phyloP scores from a whole-genome alignment of 805 yeast genomes.

The Kuraishia capsulata region DNA sequence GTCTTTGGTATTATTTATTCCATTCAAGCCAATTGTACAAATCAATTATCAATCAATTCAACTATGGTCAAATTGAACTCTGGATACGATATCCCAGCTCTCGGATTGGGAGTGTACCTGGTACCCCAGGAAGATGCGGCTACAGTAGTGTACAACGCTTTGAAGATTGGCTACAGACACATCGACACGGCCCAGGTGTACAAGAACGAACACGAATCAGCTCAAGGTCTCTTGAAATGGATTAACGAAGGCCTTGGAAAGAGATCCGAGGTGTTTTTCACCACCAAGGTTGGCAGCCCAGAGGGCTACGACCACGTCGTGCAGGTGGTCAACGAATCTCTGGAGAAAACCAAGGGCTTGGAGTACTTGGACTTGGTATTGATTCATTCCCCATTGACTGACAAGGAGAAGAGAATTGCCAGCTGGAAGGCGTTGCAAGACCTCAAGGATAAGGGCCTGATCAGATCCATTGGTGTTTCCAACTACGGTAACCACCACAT shows the following conservation, averaged over 20 bases:
- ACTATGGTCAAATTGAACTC: slow-evolving; percentile 30
- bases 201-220: slow-evolving; percentile 53
- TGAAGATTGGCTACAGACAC: slow-evolving; percentile 62
- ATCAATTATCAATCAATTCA: too few relatives aligned
- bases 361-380: slow-evolving; percentile 46
- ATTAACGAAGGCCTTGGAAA: slow-evolving; percentile 14
- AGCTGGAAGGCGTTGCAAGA: slow-evolving; percentile 51
- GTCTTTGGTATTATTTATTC: too few relatives aligned
- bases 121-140: slow-evolving; percentile 28
- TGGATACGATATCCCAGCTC: slow-evolving; percentile 43
- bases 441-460: slow-evolving; percentile 38
- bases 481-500: slow-evolving; percentile 52
- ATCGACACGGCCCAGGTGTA: slow-evolving; percentile 67
- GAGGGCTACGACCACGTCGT: slow-evolving; percentile 29
- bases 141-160: slow-evolving; percentile 44
- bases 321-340: slow-evolving; percentile 30
- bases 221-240: slow-evolving; percentile 46
- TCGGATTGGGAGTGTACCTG: slow-evolving; percentile 49
- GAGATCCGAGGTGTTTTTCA: slow-evolving; percentile 29
- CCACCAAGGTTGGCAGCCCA: slow-evolving; percentile 25
- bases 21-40: too few relatives aligned
- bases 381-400: slow-evolving; percentile 44
- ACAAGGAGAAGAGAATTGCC: slow-evolving; percentile 31
- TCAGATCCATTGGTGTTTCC: slow-evolving; percentile 53
- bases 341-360: slow-evolving; percentile 28